Percentiles rank a stretch among this genome's conserved stretches.
phyloP scores from a whole-genome alignment of 192 early-diverging fungal species.

The Umbelopsis isabellina region DNA sequence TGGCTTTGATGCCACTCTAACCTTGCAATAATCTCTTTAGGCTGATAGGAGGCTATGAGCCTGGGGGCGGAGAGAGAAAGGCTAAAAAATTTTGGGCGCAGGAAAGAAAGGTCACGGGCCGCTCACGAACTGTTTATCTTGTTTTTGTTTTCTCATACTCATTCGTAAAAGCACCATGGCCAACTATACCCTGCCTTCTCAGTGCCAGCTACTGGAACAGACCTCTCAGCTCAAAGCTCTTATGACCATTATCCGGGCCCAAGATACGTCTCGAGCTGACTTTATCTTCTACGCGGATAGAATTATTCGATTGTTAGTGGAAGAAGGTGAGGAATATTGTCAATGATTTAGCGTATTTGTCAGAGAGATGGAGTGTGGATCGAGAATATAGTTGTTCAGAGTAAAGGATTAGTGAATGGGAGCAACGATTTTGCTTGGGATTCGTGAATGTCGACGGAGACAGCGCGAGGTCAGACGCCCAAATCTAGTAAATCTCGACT shows the following conservation, averaged over 20 bases:
- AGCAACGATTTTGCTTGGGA: no score
- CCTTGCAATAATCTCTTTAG: no score
- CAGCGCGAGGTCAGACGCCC: no score
- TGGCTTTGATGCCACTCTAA: no score
- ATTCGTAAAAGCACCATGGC: slow-evolving; percentile 18
- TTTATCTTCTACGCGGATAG: slow-evolving; percentile 95
- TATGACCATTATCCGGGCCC: slow-evolving; percentile 85
- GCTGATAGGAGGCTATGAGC: no score
- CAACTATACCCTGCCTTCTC: slow-evolving; percentile 48
- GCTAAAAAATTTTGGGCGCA: not conserved
- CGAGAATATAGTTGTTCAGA: no score
- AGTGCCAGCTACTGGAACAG: slow-evolving; percentile 70
- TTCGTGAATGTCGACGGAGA: no score
- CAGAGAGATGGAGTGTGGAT: not conserved
- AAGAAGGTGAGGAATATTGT: slow-evolving; percentile 66
- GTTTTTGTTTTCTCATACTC: not conserved
- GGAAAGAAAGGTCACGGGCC: not conserved
- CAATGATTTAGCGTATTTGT: not conserved
- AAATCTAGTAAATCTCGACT: no score
- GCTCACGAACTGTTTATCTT: not conserved
- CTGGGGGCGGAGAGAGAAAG: no score
- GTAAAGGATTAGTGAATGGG: no score
- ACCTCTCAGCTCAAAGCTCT: slow-evolving; percentile 79
- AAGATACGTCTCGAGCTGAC: slow-evolving; percentile 78
- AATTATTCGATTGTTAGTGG: slow-evolving; percentile 86